Evolutionary conservation across 305 asterid genomes (phyloP), one percentile per base, ranked within the genome.

Genomic region (Solanum hybrid): DNA sequence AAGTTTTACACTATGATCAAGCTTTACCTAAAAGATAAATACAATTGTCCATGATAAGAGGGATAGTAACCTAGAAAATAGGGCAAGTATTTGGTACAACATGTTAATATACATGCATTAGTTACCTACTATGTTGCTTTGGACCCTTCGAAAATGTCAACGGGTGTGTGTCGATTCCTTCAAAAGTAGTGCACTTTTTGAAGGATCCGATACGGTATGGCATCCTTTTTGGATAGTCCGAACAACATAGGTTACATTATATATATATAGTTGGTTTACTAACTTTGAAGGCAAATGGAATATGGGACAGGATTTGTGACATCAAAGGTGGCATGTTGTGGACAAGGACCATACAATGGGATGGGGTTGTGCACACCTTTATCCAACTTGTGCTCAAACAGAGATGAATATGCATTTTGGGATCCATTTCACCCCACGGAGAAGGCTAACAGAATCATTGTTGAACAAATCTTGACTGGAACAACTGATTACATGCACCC

Each of bases 311-410:
- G 98, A 86, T 96, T 96, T 86, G 92, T 56, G 14, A 93, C 95
- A n/a, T 93, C 97, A 24, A 93, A 95, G 88, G 86, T 92, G 75
- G 98, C 98, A 78, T 96, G 98, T 73, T 96, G 98, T 88, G 98
- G 98, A 26, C 98, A 96, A 82, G 98, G 98, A 36, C 97, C 94
- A 31, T 96, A 93, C 91, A 96, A 96, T 64, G 98, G 98, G 31
- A 10, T 96, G 46, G 98, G 98, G n/a, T 93, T 95, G 0, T 96
- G 98, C 92, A 95, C 98, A 2, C 92, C 92, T 5, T 10, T 94
- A 5, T 96, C 98, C 1, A 94, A 95, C 87, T 60, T 96, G n/a
- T 96, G 98, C 77, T 92, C 95, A 17, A 91, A 96, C 79, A 93
- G 98, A 69, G 95, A 96, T 46, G 71, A 87, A 2, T 93, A 93